Percentiles rank a stretch among this genome's conserved stretches.
phyloP scores from a whole-genome alignment of 2,329 filamentous ascomycete species.

The Lecanicillium sp. region DNA sequence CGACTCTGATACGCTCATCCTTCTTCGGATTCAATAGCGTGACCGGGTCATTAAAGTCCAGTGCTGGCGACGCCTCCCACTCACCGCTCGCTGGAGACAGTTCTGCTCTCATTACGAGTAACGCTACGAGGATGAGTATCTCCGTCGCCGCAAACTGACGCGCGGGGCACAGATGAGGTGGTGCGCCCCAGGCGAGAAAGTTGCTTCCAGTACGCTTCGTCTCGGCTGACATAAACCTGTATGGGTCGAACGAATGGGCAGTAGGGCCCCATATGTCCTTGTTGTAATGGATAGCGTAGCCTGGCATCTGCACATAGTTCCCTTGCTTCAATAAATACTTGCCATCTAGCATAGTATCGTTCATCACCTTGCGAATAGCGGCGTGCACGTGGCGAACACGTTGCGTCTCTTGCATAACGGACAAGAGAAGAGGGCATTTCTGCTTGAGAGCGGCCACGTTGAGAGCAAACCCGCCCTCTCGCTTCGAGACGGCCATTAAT shows the following conservation, averaged over 20 bases:
- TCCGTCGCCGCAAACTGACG: conserved; percentile 20
- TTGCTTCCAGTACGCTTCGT: neutral
- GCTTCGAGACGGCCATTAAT: conserved; percentile 4
- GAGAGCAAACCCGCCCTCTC: conserved; percentile 12
- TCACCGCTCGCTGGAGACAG: conserved; percentile 1
- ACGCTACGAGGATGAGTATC: conserved; percentile 15
- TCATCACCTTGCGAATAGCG: conserved; percentile 20
- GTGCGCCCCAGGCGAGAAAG: conserved; percentile 19
- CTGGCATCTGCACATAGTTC: conserved; percentile 25
- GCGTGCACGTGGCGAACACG: conserved; percentile 19
- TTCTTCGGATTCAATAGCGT: conserved; percentile 2
- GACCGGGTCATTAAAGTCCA: neutral
- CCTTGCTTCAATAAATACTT: conserved; percentile 28
- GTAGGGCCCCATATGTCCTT: conserved; percentile 24
- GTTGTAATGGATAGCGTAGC: conserved; percentile 20
- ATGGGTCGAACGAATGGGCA: conserved; percentile 20
- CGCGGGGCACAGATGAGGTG: conserved; percentile 21
- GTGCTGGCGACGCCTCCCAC: neutral
- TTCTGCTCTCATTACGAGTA: conserved; percentile 11
- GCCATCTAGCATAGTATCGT: conserved; percentile 25
- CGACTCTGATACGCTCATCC: neutral
- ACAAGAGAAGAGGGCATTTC: conserved; percentile 25
- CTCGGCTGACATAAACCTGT: conserved; percentile 18
- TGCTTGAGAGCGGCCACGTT: conserved; percentile 24
- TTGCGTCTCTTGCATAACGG: conserved; percentile 27